Evolutionary conservation across 2,329 filamentous ascomycete species (phyloP).

Genomic region (Aaosphaeria pasadenensis): DNA sequence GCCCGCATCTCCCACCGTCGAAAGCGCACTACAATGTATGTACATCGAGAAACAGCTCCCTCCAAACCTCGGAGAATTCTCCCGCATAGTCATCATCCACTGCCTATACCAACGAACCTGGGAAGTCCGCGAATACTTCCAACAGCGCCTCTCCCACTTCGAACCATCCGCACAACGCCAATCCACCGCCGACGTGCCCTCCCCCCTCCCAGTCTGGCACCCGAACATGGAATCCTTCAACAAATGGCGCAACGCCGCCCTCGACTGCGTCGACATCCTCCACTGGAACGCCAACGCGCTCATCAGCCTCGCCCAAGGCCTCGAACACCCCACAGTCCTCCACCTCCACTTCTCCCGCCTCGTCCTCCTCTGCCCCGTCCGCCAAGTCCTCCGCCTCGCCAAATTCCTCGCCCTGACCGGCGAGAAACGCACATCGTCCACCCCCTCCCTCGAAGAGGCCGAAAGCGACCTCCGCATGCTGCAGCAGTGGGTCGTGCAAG

Average conservation of each 20-base stretch:
- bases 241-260: constrained; percentile 48
- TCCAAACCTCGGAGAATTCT: constrained; percentile 46
- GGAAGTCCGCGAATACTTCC: constrained; percentile 3
- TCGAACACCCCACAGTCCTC: constrained; percentile 54
- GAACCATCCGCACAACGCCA: constrained; percentile 19
- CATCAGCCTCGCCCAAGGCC: constrained; percentile 48
- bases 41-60: constrained; percentile 51
- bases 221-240: constrained; percentile 13
- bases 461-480: constrained; percentile 30
- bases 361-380: constrained; percentile 50
- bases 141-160: constrained; percentile 43
- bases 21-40: constrained; percentile 12
- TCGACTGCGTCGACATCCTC: constrained; percentile 53
- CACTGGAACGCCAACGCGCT: constrained; percentile 58
- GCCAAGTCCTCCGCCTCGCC: constrained; percentile 45
- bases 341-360: constrained; percentile 56
- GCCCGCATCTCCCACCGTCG: neutral
- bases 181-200: constrained; percentile 33
- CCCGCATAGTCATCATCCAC: constrained; percentile 30
- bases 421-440: neutral
- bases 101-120: neutral
- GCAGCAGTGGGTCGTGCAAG: constrained; percentile 47
- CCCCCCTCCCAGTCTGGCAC: neutral
- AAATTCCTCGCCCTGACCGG: constrained; percentile 16
- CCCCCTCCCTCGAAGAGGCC: neutral